A percentile compares a stretch with the other conserved stretches of the same genome.
These are phyloP conservation scores for Naganishia vishniacii DNA, from an alignment of 768 basidiomycete species.

Conservation along the genomic window DNA sequence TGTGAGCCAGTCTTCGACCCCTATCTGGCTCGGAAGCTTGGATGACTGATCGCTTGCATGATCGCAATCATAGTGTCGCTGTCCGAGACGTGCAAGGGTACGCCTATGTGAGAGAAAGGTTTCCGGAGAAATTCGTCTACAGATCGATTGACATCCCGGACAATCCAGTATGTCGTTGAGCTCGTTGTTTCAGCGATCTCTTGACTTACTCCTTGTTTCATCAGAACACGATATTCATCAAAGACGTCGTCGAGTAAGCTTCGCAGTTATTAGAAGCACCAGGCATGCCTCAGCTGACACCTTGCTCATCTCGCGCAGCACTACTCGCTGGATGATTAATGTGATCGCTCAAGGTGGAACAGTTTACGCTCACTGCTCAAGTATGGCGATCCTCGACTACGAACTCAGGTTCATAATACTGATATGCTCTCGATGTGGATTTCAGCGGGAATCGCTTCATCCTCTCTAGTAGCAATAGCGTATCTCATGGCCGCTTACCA, in stretches of 20 bases:
- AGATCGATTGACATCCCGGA: conserved; percentile 47
- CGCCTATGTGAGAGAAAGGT: conserved; percentile 41
- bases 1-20: conserved; percentile 34
- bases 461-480: conserved; percentile 45
- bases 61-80: conserved; percentile 38
- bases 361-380: conserved; percentile 48
- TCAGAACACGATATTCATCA: conserved; percentile 33
- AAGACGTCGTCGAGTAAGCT: conserved; percentile 37
- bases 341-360: conserved; percentile 40
- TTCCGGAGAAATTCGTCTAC: conserved; percentile 44
- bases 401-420: neutral
- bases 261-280: neutral
- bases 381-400: conserved; percentile 27
- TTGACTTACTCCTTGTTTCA: neutral
- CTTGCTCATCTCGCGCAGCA: conserved; percentile 10
- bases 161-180: conserved; percentile 38
- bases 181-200: neutral
- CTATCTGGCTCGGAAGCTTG: neutral
- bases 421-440: neutral
- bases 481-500: conserved; percentile 46
- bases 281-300: too few relatives aligned
- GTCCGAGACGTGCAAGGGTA: conserved; percentile 44
- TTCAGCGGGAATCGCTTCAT: conserved; percentile 46
- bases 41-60: neutral
- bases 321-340: conserved; percentile 39